Conservation (phyloP, 2,329 filamentous ascomycete genomes). For the Alternaria consortialis region DNA sequence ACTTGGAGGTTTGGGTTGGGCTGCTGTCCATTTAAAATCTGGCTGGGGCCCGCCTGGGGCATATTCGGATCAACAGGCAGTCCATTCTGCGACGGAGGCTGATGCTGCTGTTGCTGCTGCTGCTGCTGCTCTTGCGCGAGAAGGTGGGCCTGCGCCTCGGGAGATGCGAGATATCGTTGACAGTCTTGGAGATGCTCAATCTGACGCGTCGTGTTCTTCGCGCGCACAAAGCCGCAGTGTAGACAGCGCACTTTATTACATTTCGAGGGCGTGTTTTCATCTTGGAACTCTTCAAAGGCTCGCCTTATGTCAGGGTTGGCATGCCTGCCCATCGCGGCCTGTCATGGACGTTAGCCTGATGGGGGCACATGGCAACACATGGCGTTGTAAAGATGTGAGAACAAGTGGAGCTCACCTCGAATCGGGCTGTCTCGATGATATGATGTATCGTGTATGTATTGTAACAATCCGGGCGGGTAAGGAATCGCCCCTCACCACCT, state of each 20-base stretch:
- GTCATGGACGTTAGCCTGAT: constrained; percentile 25
- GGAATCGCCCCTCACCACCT: constrained; percentile 10
- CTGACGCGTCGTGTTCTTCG: constrained; percentile 62
- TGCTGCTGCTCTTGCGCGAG: constrained; percentile 21
- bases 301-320: constrained; percentile 55
- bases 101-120: constrained; percentile 25
- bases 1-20: constrained; percentile 60
- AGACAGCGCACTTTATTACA: constrained; percentile 61
- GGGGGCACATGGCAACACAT: not conserved
- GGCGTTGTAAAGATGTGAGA: constrained; percentile 1
- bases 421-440: constrained; percentile 11
- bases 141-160: constrained; percentile 54
- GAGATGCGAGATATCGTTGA: constrained; percentile 55
- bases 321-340: constrained; percentile 43
- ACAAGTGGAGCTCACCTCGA: constrained; percentile 26
- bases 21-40: constrained; percentile 57
- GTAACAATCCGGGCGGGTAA: constrained; percentile 17
- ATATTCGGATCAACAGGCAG: constrained; percentile 25
- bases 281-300: constrained; percentile 52
- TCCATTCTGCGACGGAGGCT: constrained; percentile 28
- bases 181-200: constrained; percentile 60
- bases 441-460: constrained; percentile 22
- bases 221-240: constrained; percentile 60
- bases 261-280: constrained; percentile 54
- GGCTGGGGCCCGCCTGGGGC: constrained; percentile 34